Evolutionary conservation across 768 basidiomycete genomes (phyloP).

Genomic region (Polyporus arcularius): DNA sequence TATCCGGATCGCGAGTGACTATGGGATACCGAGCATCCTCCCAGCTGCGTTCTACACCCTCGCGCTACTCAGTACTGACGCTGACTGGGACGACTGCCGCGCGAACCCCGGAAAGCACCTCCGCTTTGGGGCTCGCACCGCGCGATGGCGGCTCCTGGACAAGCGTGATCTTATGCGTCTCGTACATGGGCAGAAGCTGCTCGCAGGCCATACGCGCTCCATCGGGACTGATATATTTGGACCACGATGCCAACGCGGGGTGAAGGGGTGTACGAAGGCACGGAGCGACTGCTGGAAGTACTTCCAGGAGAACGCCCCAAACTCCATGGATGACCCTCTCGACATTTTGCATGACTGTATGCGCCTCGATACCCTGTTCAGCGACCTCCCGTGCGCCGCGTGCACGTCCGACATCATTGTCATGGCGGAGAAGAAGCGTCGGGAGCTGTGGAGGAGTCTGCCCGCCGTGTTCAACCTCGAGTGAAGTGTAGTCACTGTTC

Average conservation of each 20-base stretch:
- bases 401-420: conserved; percentile 27
- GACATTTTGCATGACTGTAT: conserved; percentile 33
- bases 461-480: conserved; percentile 31
- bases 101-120: conserved; percentile 30
- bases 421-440: conserved; percentile 29
- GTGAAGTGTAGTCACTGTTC: not conserved
- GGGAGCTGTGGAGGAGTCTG: conserved; percentile 31
- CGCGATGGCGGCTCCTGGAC: conserved; percentile 30
- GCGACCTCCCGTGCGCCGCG: conserved; percentile 29
- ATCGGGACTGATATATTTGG: conserved; percentile 33
- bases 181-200: conserved; percentile 31
- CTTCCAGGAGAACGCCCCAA: conserved; percentile 34
- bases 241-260: conserved; percentile 24
- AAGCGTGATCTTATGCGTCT: conserved; percentile 33
- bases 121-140: conserved; percentile 33
- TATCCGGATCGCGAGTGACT: conserved; percentile 31
- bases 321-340: conserved; percentile 34
- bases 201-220: conserved; percentile 30
- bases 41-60: conserved; percentile 34
- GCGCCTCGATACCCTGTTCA: conserved; percentile 27
- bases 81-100: conserved; percentile 32
- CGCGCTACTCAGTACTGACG: conserved; percentile 28
- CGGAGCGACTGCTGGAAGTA: conserved; percentile 33
- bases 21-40: conserved; percentile 30
- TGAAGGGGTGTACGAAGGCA: conserved; percentile 29